Conservation (phyloP, 768 basidiomycete species). For the Pulveroboletus sp. region DNA sequence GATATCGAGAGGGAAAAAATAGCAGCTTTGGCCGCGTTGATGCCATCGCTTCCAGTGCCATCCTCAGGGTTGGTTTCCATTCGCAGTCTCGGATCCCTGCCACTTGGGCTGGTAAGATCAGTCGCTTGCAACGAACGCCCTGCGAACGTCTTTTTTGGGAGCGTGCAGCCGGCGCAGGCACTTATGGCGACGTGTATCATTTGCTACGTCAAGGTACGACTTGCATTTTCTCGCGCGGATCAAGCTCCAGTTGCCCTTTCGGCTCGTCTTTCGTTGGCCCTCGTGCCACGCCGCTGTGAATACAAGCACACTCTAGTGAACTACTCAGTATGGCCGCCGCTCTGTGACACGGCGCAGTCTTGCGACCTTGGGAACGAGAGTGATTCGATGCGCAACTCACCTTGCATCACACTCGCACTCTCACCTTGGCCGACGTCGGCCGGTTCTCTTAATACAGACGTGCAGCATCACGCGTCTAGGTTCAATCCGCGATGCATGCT, state of each 20-base stretch:
- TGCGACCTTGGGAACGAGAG: too few relatives aligned
- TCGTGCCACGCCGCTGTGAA: too few relatives aligned
- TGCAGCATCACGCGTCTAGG: not conserved
- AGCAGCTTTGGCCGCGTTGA: not conserved
- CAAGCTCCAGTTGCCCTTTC: not conserved
- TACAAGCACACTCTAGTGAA: too few relatives aligned
- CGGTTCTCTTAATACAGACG: not conserved
- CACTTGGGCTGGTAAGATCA: not conserved
- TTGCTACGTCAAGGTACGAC: not conserved
- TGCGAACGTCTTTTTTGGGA: not conserved
- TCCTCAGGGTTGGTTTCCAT: not conserved
- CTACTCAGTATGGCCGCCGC: not conserved
- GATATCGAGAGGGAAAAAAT: too few relatives aligned
- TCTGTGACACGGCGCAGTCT: not conserved
- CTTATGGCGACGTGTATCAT: not conserved
- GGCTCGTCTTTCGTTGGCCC: not conserved
- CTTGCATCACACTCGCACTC: too few relatives aligned
- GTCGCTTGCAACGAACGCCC: not conserved
- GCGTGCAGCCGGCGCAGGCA: not conserved
- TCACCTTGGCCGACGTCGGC: not conserved
- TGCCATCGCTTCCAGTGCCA: not conserved
- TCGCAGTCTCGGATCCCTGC: not conserved
- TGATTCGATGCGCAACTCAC: too few relatives aligned
- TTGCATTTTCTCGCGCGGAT: not conserved
- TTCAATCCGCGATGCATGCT: slow-evolving; percentile 3